phyloP scores from a whole-genome alignment of 2,329 filamentous ascomycete genomes.

The Colletotrichum eremochloae region DNA sequence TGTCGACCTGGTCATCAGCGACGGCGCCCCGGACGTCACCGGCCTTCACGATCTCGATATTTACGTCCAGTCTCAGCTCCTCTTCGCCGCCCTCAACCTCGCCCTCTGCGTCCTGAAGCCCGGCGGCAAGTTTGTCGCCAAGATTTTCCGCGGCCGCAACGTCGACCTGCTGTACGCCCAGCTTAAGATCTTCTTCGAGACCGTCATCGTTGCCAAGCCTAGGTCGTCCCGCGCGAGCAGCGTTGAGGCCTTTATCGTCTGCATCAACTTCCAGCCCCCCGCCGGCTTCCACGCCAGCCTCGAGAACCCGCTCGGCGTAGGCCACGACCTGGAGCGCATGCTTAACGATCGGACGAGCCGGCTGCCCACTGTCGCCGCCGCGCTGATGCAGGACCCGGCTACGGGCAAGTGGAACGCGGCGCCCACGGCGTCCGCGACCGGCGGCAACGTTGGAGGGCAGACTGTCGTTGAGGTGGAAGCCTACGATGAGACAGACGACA shows the following conservation, averaged over 20 bases:
- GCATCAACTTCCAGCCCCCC: constrained; percentile 88
- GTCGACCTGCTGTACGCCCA: constrained; percentile 97
- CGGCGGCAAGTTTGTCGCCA: constrained; percentile 96
- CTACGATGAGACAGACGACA: constrained; percentile 47
- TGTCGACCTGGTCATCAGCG: constrained; percentile 94
- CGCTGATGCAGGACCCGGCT: constrained; percentile 60
- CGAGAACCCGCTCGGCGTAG: constrained; percentile 79
- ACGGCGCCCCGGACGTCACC: constrained; percentile 96
- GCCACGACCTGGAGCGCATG: constrained; percentile 66
- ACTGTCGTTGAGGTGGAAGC: constrained; percentile 46
- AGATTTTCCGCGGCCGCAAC: constrained; percentile 95
- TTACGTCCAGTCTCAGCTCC: constrained; percentile 95
- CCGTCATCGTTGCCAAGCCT: constrained; percentile 92
- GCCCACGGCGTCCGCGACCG: constrained; percentile 14
- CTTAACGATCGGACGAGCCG: constrained; percentile 57
- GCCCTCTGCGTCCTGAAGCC: constrained; percentile 92
- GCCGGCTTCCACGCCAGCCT: constrained; percentile 80
- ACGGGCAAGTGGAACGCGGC: constrained; percentile 59
- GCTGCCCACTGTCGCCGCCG: constrained; percentile 56
- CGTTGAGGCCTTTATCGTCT: constrained; percentile 96
- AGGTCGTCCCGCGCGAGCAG: constrained; percentile 95
- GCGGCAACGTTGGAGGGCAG: background rate
- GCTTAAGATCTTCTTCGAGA: constrained; percentile 89
- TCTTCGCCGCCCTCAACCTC: constrained; percentile 94
- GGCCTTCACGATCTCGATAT: constrained; percentile 98